These are phyloP conservation scores for Huntiella abstrusa DNA, from an alignment of 2,329 filamentous ascomycete genomes.

Conservation along the genomic window DNA sequence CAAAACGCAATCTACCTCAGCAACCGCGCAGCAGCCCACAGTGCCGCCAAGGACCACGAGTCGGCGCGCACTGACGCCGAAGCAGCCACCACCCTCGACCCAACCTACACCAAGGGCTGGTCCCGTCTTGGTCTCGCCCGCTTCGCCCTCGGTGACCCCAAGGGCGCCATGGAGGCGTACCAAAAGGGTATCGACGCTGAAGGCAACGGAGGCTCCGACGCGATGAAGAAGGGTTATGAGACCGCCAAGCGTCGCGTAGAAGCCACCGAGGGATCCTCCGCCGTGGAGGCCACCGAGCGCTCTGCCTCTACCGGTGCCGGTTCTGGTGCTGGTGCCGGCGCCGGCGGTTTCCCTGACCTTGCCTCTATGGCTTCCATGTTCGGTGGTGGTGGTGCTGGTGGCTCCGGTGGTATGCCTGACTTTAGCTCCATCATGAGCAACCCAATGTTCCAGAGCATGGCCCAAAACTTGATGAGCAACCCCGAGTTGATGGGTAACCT, in stretches of 20 bases:
- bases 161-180: slow-evolving; percentile 89
- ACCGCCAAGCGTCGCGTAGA: slow-evolving; percentile 77
- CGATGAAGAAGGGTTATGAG: slow-evolving; percentile 94
- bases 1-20: slow-evolving; percentile 91
- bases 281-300: slow-evolving; percentile 17
- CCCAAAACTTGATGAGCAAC: slow-evolving; percentile 93
- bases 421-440: slow-evolving; percentile 80
- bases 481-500: slow-evolving; percentile 79
- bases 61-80: slow-evolving; percentile 77
- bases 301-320: slow-evolving; percentile 16
- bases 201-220: slow-evolving; percentile 82
- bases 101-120: slow-evolving; percentile 95
- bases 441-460: slow-evolving; percentile 96
- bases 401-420: slow-evolving; percentile 70
- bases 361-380: slow-evolving; percentile 59
- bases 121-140: slow-evolving; percentile 76
- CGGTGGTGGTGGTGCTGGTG: slow-evolving; percentile 40
- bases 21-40: slow-evolving; percentile 90
- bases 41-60: slow-evolving; percentile 64
- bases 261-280: slow-evolving; percentile 44
- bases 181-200: slow-evolving; percentile 82
- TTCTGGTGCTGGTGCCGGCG: slow-evolving; percentile 14
- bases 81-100: slow-evolving; percentile 71
- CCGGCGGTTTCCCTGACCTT: slow-evolving; percentile 52
- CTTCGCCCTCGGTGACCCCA: slow-evolving; percentile 79